Conservation (phyloP, 208 protist species). For the Leishmania lainsoni region DNA sequence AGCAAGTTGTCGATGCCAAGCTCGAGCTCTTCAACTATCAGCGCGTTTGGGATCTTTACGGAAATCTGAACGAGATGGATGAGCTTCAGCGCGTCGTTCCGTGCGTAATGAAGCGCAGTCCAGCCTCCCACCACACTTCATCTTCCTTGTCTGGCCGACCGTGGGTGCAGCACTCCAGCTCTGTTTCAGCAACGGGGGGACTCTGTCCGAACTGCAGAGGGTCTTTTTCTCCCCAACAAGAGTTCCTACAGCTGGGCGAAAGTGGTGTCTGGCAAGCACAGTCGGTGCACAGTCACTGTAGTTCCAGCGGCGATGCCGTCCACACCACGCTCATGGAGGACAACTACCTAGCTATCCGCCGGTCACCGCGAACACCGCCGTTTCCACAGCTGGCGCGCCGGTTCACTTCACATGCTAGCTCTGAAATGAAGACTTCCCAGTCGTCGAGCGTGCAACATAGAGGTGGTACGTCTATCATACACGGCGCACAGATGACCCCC, state of each 20-base stretch:
- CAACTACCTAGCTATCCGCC: not conserved
- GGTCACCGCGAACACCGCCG: not conserved
- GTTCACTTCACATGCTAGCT: constrained; percentile 1
- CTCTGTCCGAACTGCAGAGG: constrained; percentile 29
- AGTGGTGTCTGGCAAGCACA: not conserved
- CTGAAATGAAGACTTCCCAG: constrained; percentile 2
- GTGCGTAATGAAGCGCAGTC: constrained; percentile 44
- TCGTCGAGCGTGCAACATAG: not conserved
- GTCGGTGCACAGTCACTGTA: constrained; percentile 5
- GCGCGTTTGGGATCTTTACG: constrained; percentile 62
- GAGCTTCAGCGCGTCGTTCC: constrained; percentile 28
- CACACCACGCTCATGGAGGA: constrained; percentile 1
- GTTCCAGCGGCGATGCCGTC: constrained; percentile 15
- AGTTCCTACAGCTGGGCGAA: not conserved
- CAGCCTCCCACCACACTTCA: constrained; percentile 19
- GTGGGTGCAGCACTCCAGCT: constrained; percentile 2
- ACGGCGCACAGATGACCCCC: constrained; percentile 7
- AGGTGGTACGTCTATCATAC: not conserved
- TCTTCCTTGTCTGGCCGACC: constrained; percentile 9
- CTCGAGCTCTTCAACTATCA: constrained; percentile 46
- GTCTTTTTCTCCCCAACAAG: constrained; percentile 10
- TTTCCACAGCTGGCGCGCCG: constrained; percentile 2
- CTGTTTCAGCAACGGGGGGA: not conserved
- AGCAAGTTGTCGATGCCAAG: constrained; percentile 40
- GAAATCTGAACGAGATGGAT: constrained; percentile 27